Evolutionary conservation across 805 yeast genomes (phyloP), one percentile per base, ranked within the genome.

Genomic region (Henningerozyma blattae): DNA sequence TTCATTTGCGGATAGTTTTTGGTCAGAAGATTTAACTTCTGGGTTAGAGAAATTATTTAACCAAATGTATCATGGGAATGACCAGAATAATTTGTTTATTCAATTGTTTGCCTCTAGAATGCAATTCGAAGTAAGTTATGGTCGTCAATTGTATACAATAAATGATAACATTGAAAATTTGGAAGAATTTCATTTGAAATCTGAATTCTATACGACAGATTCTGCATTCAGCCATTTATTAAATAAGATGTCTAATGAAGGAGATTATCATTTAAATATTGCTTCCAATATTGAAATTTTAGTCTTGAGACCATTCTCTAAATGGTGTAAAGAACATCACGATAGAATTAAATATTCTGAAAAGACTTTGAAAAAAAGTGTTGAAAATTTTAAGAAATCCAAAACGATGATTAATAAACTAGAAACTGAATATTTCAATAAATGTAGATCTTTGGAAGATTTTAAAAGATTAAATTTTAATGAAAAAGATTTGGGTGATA

Each of bases 251-350:
- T 81, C 31, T 71, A 79, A 3, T 65, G 83, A 37, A 63, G 81
- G 54, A 66, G 76, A 47, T 64, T 70, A 45, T 70, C 89, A 20
- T 77, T 63, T 72, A 29, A 67, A 68, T 32, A 70, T 83, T 18
- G 81, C 89, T 1, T 62, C 67, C 4, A 72, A 70, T 41, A 75
- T 84, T 38, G 67, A 70, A 36, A 46, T 59, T 1, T 59, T 72
- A 53, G 89, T 84, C 1, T 50, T 80, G 33, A 66, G 65, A 17
- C 94, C 94, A 1, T 84, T 84, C 47, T 54, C 71, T 9, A 68
- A 69, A 45, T 85, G 93, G 93, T 68, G 86, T 28, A 62, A 61
- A 14, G 86, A 78, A 34, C 94, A 84, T 55, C 68, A 68, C 34
- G 71, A 70, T 43, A 60, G 93, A 31, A 67, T 84, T 2, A 73